A percentile compares a stretch with the other conserved stretches of the same genome.
Evolutionary conservation across 2,329 filamentous ascomycete genomes (phyloP).

Genomic region (Pseudogymnoascus sp.): DNA sequence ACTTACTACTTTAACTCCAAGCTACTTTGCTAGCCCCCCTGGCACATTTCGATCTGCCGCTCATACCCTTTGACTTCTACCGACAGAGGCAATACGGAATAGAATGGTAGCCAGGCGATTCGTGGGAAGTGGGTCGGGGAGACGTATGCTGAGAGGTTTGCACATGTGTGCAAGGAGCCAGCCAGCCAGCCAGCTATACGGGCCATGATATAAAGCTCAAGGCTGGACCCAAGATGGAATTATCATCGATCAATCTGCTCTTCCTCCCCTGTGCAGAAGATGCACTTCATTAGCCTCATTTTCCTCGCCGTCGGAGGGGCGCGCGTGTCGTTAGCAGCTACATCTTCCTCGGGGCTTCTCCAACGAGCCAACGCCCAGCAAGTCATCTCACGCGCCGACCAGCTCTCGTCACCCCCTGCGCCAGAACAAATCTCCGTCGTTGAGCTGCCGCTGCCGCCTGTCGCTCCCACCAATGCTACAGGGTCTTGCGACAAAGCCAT

Average conservation of each 20-base stretch:
- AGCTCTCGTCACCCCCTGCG: slow-evolving; percentile 17
- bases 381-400: background rate
- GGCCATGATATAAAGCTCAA: background rate
- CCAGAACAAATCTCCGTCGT: slow-evolving; percentile 32
- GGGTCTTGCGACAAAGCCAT: slow-evolving; percentile 30
- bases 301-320: background rate
- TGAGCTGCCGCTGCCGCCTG: slow-evolving; percentile 33
- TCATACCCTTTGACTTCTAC: background rate
- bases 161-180: background rate
- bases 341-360: background rate
- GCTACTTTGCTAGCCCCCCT: background rate
- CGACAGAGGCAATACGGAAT: background rate
- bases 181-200: background rate
- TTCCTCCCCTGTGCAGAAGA: background rate
- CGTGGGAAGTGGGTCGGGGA: background rate
- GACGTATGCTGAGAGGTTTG: background rate
- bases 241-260: background rate
- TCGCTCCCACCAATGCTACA: slow-evolving; percentile 19
- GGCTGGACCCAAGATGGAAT: background rate
- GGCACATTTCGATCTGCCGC: background rate
- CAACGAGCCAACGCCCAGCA: background rate
- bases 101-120: background rate
- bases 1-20: background rate
- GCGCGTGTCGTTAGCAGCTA: background rate
- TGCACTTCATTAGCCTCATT: background rate